Percentiles rank a stretch among this genome's conserved stretches.
phyloP scores from a whole-genome alignment of 164 flowering plant genomes.

The grape (Vitis vinifera) region ASM3070453v1 NC_081807.1:3687001-3687500 shows the following conservation, averaged over 20 bases:
- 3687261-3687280: constrained; percentile 80
- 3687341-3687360: constrained; percentile 37
- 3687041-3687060: constrained; percentile 91
- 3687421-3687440: constrained; percentile 44
- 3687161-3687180: constrained; percentile 81
- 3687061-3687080: constrained; percentile 76
- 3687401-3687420: constrained; percentile 57
- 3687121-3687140: constrained; percentile 59
- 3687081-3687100: constrained; percentile 90
- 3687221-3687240: constrained; percentile 92
- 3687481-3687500: constrained; percentile 95
- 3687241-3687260: constrained; percentile 82
- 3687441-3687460: constrained; percentile 77
- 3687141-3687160: constrained; percentile 80
- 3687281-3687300: constrained; percentile 17
- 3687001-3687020: constrained; percentile 98
- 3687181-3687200: constrained; percentile 62
- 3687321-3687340: background rate
- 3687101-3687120: constrained; percentile 44
- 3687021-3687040: constrained; percentile 89
- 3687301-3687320: constrained; percentile 1
- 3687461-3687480: constrained; percentile 96
- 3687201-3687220: constrained; percentile 61
- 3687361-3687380: constrained; percentile 86
- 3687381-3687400: constrained; percentile 78